These are phyloP conservation scores for Botrytis porri DNA, from an alignment of 2,329 filamentous ascomycete species.

Conservation along the genomic window DNA sequence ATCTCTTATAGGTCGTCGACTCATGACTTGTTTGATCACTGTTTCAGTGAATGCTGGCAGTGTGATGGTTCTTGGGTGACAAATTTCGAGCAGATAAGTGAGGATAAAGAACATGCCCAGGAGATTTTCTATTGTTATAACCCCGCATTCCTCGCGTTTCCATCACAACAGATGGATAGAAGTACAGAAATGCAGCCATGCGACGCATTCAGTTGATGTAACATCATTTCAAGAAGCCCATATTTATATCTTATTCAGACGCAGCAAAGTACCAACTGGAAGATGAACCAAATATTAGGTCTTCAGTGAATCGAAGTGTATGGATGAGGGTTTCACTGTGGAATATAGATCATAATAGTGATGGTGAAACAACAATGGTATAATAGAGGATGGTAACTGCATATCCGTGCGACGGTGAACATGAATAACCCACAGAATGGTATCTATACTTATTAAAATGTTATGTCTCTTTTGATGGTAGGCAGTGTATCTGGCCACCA, in stretches of 20 bases:
- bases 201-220: not conserved
- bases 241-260: not conserved
- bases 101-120: not conserved
- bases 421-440: not conserved
- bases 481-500: not conserved
- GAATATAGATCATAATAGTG: not conserved
- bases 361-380: not conserved
- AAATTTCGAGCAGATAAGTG: not conserved
- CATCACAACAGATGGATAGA: not conserved
- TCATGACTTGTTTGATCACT: not conserved
- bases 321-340: not conserved
- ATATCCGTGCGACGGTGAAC: not conserved
- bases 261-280: not conserved
- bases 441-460: not conserved
- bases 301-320: not conserved
- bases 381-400: not conserved
- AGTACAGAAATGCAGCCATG: not conserved
- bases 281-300: not conserved
- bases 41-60: not conserved
- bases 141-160: constrained; percentile 11
- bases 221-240: not conserved
- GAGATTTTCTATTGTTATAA: not conserved
- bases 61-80: not conserved
- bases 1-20: not conserved
- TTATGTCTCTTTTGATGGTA: not conserved